Evolutionary conservation across 75 land plant species (phyloP), one percentile per base, ranked within the genome.

Genomic region (Selaginella tamariscina): DNA sequence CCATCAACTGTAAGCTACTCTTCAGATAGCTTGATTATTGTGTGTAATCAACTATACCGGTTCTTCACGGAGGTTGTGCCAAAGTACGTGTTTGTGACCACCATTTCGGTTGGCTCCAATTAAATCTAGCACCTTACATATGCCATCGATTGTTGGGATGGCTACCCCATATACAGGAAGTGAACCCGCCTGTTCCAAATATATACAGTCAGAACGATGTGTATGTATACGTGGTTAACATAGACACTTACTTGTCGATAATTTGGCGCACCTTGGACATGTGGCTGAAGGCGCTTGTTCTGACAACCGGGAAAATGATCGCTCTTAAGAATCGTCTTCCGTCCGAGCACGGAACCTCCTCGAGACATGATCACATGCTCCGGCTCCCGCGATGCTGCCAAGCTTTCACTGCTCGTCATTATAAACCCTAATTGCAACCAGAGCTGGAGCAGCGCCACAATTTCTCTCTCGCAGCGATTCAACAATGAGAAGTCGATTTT

Each of bases 261-360:
- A 74, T 93, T 93, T 22, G 98, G 98, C 68, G 95, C 97, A 18
- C 97, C 97, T 24, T 86, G 92, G 59, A 93, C 83, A 15, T 93
- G 95, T 27, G 98, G 98, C 22, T 76, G 70, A 70, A 93, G 66
- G 21, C 88, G 82, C 66, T 86, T 89, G 82, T 93, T 93, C 70
- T 93, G 95, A 75, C 98, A 93, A 18, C 98, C 98, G 24, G 95
- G 95, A 69, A 93, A 93, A 79, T 93, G 98, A 65, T 93, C 98
- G 68, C 88, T 88, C 76, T 93, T 89, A 32, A 93, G 78, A 31
- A 93, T 93, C n/a, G 98, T 89, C 72, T 83, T 86, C 80, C 83
- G 88, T 27, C 98, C 98, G 33, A 93, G 77, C 11, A 93, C 98
- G 1, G 94, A 81, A 27, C 98, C 98, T 27, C 80, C 83, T 73